A percentile compares a stretch with the other conserved stretches of the same genome.
phyloP scores from a whole-genome alignment of 257 asterid genomes.

The Gentiana straminea region DNA sequence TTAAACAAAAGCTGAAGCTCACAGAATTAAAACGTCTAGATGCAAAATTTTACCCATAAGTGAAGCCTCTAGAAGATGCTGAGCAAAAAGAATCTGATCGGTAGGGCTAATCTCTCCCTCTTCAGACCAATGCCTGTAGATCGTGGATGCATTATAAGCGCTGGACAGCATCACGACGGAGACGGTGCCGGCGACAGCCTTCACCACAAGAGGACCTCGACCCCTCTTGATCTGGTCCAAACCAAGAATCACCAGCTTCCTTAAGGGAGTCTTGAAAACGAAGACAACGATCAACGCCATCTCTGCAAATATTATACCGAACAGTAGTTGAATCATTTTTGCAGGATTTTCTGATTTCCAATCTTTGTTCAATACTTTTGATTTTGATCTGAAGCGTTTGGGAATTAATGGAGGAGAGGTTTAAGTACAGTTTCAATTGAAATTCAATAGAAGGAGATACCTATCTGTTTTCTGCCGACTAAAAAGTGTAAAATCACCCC shows the following conservation, averaged over 20 bases:
- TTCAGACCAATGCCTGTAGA: slow-evolving; percentile 52
- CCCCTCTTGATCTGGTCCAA: slow-evolving; percentile 82
- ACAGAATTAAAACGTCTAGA: neutral
- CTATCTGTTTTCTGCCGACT: no score
- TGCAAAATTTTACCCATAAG: slow-evolving; percentile 50
- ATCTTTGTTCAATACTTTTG: neutral
- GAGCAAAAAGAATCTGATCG: slow-evolving; percentile 72
- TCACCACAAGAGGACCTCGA: slow-evolving; percentile 58
- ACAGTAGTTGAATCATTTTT: slow-evolving; percentile 53
- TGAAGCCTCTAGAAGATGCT: slow-evolving; percentile 74
- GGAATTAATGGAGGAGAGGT: neutral
- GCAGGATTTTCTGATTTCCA: neutral
- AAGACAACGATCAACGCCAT: slow-evolving; percentile 63
- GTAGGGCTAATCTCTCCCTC: slow-evolving; percentile 67
- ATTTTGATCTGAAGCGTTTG: neutral
- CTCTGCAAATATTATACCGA: slow-evolving; percentile 51
- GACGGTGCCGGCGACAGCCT: slow-evolving; percentile 52
- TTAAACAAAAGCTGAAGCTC: neutral
- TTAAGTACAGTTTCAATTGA: no score
- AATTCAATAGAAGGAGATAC: no score
- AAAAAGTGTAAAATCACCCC: no score
- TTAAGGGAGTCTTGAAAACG: slow-evolving; percentile 77
- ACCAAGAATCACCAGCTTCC: slow-evolving; percentile 72
- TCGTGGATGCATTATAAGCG: slow-evolving; percentile 44
- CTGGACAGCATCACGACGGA: slow-evolving; percentile 54